phyloP scores from a whole-genome alignment of 176 grass and related monocot species.

The Phoenix dactylifera region DNA sequence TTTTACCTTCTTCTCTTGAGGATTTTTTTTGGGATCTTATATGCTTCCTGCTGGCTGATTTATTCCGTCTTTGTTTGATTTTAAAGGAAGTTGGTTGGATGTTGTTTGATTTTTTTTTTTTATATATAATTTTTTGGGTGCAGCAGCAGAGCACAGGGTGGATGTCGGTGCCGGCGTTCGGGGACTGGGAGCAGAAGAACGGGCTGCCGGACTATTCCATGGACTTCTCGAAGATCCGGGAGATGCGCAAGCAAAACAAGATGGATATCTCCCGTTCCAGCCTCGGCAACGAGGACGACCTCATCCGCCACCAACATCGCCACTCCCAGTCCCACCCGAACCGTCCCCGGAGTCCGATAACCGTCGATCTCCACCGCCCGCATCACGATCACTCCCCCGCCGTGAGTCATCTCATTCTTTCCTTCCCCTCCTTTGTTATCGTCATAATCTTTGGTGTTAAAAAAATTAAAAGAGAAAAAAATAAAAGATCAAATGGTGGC shows the following conservation, averaged over 20 bases:
- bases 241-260: constrained; percentile 43
- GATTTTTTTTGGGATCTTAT: too few relatives aligned
- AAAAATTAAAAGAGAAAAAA: too few relatives aligned
- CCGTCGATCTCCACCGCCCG: not conserved
- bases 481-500: too few relatives aligned
- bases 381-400: constrained; percentile 2
- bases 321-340: not conserved
- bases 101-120: too few relatives aligned
- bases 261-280: constrained; percentile 42
- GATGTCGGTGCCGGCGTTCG: constrained; percentile 63
- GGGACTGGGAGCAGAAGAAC: constrained; percentile 50
- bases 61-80: too few relatives aligned
- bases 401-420: not conserved
- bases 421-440: not conserved
- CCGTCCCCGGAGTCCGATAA: not conserved
- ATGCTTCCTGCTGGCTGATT: too few relatives aligned
- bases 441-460: too few relatives aligned
- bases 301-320: not conserved
- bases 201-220: constrained; percentile 50
- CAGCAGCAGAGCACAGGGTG: not conserved
- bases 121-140: too few relatives aligned
- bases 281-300: constrained; percentile 19
- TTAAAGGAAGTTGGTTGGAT: too few relatives aligned
- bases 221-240: constrained; percentile 65
- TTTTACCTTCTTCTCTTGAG: too few relatives aligned